phyloP scores from a whole-genome alignment of 208 protist species.

The Entamoeba invadens region DNA sequence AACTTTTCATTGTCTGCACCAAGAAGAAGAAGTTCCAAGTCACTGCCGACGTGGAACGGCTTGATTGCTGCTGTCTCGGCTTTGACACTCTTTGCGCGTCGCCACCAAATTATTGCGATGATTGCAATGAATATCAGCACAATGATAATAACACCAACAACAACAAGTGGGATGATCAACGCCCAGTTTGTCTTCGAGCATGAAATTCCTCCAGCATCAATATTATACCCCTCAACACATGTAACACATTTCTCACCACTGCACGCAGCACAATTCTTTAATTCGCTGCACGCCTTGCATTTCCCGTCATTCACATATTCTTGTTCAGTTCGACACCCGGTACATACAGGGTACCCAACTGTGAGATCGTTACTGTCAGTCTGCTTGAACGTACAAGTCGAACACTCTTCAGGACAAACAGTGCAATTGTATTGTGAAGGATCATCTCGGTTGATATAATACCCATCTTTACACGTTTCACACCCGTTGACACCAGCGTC shows the following conservation, averaged over 20 bases:
- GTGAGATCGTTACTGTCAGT: no score
- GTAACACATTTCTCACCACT: neutral
- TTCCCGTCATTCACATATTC: neutral
- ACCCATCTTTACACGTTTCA: neutral
- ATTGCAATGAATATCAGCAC: neutral
- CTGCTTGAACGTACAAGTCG: neutral
- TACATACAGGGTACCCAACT: neutral
- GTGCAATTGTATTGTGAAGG: neutral
- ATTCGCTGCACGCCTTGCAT: neutral
- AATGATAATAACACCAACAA: neutral
- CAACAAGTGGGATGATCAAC: neutral
- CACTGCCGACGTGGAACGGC: no score
- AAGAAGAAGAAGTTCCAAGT: neutral
- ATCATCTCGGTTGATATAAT: neutral
- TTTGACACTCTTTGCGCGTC: neutral
- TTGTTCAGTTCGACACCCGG: neutral
- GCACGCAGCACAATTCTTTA: neutral
- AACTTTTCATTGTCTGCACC: no score
- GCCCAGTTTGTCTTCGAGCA: neutral
- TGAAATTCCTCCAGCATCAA: neutral
- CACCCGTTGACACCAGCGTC: neutral
- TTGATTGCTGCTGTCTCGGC: neutral
- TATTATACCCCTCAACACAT: neutral
- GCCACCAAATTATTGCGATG: neutral
- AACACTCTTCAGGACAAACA: neutral